phyloP scores from a whole-genome alignment of 768 basidiomycete genomes.

The Amanita fuliginea region DNA sequence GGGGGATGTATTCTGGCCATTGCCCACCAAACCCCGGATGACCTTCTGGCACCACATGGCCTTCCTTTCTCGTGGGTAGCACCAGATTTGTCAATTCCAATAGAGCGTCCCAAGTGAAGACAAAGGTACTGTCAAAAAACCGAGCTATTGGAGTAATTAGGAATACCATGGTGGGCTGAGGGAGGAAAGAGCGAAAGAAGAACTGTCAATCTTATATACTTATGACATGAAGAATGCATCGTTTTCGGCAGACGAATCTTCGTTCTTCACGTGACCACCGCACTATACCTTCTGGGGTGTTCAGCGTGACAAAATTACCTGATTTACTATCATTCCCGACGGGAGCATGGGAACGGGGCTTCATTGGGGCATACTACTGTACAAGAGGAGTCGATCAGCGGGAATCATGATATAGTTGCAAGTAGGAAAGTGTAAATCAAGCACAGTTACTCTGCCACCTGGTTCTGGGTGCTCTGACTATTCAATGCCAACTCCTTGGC shows the following conservation, averaged over 20 bases:
- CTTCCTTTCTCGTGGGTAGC: conserved; percentile 34
- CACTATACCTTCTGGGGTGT: too few relatives aligned
- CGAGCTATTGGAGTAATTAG: conserved; percentile 20
- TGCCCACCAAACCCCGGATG: conserved; percentile 45
- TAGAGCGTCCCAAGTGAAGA: conserved; percentile 40
- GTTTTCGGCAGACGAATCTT: neutral
- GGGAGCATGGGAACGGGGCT: too few relatives aligned
- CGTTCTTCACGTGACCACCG: too few relatives aligned
- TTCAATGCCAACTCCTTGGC: neutral
- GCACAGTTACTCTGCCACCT: neutral
- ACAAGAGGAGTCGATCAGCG: too few relatives aligned
- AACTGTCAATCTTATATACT: neutral
- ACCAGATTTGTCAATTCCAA: conserved; percentile 43
- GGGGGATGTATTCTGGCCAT: conserved; percentile 59
- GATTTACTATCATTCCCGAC: too few relatives aligned
- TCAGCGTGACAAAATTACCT: too few relatives aligned
- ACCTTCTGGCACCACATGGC: conserved; percentile 44
- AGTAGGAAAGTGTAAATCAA: too few relatives aligned
- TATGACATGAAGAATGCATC: neutral
- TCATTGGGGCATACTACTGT: too few relatives aligned
- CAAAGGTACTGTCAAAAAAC: conserved; percentile 15
- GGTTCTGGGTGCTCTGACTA: neutral
- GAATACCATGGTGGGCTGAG: conserved; percentile 15
- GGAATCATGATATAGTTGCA: neutral
- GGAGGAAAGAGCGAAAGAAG: neutral